Percentiles rank a stretch among this genome's conserved stretches.
Conservation (phyloP, 1,284 basidiomycete genomes). For the Naganishia albida region DNA sequence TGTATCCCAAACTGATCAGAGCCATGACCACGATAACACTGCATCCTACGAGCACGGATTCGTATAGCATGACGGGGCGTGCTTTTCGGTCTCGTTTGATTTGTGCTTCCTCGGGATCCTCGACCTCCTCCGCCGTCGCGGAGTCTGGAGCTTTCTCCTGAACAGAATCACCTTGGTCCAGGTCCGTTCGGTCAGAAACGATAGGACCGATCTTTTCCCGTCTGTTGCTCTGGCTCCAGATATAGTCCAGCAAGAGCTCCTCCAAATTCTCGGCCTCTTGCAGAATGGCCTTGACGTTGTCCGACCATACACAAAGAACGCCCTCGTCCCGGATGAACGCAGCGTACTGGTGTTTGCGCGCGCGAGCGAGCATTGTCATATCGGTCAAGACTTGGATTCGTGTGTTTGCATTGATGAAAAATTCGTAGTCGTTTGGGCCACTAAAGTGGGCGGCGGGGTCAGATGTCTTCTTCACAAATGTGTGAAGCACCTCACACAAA, state of each 20-base stretch:
- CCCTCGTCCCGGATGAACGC: slow-evolving; percentile 77
- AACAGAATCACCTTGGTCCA: background rate
- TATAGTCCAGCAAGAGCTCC: slow-evolving; percentile 56
- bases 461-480: too few relatives aligned
- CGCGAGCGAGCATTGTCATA: slow-evolving; percentile 64
- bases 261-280: slow-evolving; percentile 65
- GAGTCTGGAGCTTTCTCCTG: background rate
- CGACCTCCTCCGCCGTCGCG: slow-evolving; percentile 4
- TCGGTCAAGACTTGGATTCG: slow-evolving; percentile 54
- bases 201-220: slow-evolving; percentile 18
- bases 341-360: slow-evolving; percentile 79
- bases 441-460: too few relatives aligned
- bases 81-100: slow-evolving; percentile 38
- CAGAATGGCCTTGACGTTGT: slow-evolving; percentile 69
- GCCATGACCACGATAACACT: slow-evolving; percentile 48
- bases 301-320: slow-evolving; percentile 73
- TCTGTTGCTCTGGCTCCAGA: slow-evolving; percentile 51
- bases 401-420: slow-evolving; percentile 37
- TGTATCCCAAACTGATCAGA: slow-evolving; percentile 42
- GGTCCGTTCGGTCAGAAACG: background rate
- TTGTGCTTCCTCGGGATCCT: slow-evolving; percentile 30
- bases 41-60: slow-evolving; percentile 59
- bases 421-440: slow-evolving; percentile 41
- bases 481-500: slow-evolving; percentile 10
- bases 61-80: slow-evolving; percentile 55